These are phyloP conservation scores for Manihot esculenta DNA, from an alignment of 441 rosid species.

Conservation along the genomic window DNA sequence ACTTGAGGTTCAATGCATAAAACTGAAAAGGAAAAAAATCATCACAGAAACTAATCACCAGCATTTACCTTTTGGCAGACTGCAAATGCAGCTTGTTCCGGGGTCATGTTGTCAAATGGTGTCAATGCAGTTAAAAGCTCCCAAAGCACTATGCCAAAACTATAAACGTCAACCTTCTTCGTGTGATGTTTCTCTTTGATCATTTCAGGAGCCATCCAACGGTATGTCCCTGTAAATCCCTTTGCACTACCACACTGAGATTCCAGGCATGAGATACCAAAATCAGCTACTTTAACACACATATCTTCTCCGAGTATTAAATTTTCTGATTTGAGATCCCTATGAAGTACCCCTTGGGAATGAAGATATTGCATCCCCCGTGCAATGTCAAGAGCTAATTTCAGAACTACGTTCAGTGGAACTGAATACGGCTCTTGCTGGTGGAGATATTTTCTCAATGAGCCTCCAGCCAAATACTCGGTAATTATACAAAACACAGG, in stretches of 20 bases:
- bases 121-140: slow-evolving; percentile 71
- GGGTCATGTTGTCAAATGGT: slow-evolving; percentile 80
- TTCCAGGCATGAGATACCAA: slow-evolving; percentile 78
- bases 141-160: slow-evolving; percentile 81
- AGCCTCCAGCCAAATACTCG: slow-evolving; percentile 71
- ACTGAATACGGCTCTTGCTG: slow-evolving; percentile 72
- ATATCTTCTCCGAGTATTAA: slow-evolving; percentile 66
- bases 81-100: slow-evolving; percentile 85
- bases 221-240: slow-evolving; percentile 79
- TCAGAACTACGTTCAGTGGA: slow-evolving; percentile 58
- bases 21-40: not conserved
- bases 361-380: slow-evolving; percentile 78
- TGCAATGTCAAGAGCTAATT: slow-evolving; percentile 68
- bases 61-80: slow-evolving; percentile 70
- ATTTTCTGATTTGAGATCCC: slow-evolving; percentile 83
- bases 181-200: slow-evolving; percentile 72
- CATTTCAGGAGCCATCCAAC: slow-evolving; percentile 94
- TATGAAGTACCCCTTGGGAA: slow-evolving; percentile 64
- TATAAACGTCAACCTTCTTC: slow-evolving; percentile 77
- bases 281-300: slow-evolving; percentile 73
- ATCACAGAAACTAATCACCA: slow-evolving; percentile 3
- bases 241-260: slow-evolving; percentile 66
- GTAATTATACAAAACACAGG: slow-evolving; percentile 80
- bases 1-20: not conserved
- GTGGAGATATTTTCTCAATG: slow-evolving; percentile 65